Conservation (phyloP, 148 eudicot genomes). For the Pharnaceum exiguum region DNA sequence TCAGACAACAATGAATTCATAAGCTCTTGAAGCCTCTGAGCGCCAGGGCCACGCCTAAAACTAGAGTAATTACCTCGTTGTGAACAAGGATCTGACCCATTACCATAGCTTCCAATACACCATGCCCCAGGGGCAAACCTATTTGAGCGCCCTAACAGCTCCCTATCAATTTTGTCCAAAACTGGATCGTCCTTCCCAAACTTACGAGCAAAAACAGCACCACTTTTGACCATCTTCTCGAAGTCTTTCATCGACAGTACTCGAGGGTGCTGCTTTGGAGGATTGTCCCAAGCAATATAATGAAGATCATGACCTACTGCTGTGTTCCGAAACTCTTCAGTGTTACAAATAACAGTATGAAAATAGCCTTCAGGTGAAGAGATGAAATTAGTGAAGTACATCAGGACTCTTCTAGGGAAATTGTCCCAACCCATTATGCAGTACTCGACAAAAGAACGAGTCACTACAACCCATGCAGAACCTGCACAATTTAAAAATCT, state of each 20-base stretch:
- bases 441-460: slow-evolving; percentile 88
- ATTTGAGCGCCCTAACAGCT: slow-evolving; percentile 59
- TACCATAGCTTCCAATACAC: slow-evolving; percentile 62
- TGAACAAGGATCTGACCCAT: slow-evolving; percentile 65
- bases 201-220: slow-evolving; percentile 83
- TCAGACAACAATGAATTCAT: slow-evolving; percentile 47
- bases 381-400: slow-evolving; percentile 86
- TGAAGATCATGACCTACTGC: slow-evolving; percentile 92
- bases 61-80: slow-evolving; percentile 61
- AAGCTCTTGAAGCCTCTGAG: slow-evolving; percentile 54
- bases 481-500: slow-evolving; percentile 44
- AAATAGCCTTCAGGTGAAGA: slow-evolving; percentile 98
- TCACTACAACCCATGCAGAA: slow-evolving; percentile 91
- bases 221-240: slow-evolving; percentile 78
- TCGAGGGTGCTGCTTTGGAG: slow-evolving; percentile 93
- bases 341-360: slow-evolving; percentile 89
- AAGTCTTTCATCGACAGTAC: slow-evolving; percentile 66
- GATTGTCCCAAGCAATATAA: slow-evolving; percentile 94
- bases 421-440: slow-evolving; percentile 99
- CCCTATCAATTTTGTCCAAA: slow-evolving; percentile 71
- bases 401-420: slow-evolving; percentile 77
- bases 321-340: slow-evolving; percentile 52
- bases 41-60: slow-evolving; percentile 73
- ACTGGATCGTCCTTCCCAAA: slow-evolving; percentile 67
- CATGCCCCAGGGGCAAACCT: slow-evolving; percentile 90